Conservation (phyloP, 2,329 filamentous ascomycete species). For the Tympanopsis confertula region DNA sequence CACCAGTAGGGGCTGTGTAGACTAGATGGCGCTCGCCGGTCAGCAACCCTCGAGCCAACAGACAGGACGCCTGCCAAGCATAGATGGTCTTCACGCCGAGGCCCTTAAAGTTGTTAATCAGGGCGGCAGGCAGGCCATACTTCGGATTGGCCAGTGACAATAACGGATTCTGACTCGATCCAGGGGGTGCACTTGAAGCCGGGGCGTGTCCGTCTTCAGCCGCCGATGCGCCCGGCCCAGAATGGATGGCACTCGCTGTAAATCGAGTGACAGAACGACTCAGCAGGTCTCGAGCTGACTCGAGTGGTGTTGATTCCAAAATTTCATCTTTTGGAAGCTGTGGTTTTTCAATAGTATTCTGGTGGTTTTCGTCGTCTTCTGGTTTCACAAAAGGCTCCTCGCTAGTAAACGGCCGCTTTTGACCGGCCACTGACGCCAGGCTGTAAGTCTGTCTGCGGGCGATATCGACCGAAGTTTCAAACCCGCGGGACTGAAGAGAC, state of each 20-base stretch:
- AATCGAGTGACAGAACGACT: background rate
- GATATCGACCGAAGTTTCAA: background rate
- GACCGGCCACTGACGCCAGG: background rate
- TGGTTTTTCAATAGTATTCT: background rate
- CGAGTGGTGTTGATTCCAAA: too few relatives aligned
- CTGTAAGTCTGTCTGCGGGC: background rate
- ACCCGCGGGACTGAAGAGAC: background rate
- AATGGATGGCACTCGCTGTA: background rate
- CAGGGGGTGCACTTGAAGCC: background rate
- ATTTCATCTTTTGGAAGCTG: too few relatives aligned
- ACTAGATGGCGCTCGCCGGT: constrained; percentile 57
- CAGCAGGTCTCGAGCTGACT: too few relatives aligned
- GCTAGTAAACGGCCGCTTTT: background rate
- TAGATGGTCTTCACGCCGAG: constrained; percentile 66
- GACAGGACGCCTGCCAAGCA: constrained; percentile 67
- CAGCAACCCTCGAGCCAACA: constrained; percentile 56
- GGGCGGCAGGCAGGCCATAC: constrained; percentile 47
- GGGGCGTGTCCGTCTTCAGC: background rate
- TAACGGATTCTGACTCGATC: constrained; percentile 24
- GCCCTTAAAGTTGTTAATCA: constrained; percentile 52
- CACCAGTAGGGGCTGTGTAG: constrained; percentile 70
- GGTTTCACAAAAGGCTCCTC: background rate
- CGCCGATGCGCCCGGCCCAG: background rate
- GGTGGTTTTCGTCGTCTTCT: too few relatives aligned
- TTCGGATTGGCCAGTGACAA: constrained; percentile 49